These are phyloP conservation scores for Ochetophila trinervis DNA, from an alignment of 306 rosid genomes.

Conservation along the genomic window DNA sequence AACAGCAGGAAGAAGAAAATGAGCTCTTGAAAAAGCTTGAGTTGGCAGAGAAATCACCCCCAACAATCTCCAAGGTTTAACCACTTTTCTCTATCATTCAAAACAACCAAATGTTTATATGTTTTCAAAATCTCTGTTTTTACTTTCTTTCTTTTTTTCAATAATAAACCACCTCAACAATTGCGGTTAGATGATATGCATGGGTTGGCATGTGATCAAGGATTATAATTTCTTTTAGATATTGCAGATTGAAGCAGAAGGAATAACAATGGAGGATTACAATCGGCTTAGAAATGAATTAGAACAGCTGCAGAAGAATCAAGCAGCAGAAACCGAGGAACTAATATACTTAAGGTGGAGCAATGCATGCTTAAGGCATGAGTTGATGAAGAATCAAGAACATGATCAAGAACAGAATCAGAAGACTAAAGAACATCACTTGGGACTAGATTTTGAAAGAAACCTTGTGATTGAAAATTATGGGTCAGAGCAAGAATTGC, in stretches of 20 bases:
- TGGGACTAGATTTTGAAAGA: conserved; percentile 31
- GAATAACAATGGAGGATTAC: conserved; percentile 37
- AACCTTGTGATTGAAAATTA: conserved; percentile 16
- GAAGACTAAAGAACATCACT: conserved; percentile 19
- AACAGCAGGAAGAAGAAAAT: conserved; percentile 46
- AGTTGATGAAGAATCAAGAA: conserved; percentile 37
- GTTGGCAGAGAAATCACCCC: conserved; percentile 33
- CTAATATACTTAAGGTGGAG: conserved; percentile 42
- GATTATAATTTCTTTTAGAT: background rate
- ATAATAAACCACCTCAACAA: too few species aligned
- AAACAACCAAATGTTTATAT: background rate
- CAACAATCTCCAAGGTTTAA: conserved; percentile 36
- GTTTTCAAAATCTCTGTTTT: too few species aligned
- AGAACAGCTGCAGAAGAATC: conserved; percentile 44
- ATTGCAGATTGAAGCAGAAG: conserved; percentile 43
- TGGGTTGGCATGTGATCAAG: too few species aligned
- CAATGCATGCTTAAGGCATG: conserved; percentile 48
- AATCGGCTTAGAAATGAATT: conserved; percentile 37
- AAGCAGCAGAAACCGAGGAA: conserved; percentile 35
- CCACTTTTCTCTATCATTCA: conserved; percentile 3
- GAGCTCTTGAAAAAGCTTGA: conserved; percentile 42
- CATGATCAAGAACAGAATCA: conserved; percentile 19
- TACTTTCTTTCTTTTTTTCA: too few species aligned
- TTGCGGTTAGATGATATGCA: too few species aligned
- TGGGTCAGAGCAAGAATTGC: conserved; percentile 40